phyloP scores from a whole-genome alignment of 2,329 filamentous ascomycete species.

The Daldinia eschscholtzii region DNA sequence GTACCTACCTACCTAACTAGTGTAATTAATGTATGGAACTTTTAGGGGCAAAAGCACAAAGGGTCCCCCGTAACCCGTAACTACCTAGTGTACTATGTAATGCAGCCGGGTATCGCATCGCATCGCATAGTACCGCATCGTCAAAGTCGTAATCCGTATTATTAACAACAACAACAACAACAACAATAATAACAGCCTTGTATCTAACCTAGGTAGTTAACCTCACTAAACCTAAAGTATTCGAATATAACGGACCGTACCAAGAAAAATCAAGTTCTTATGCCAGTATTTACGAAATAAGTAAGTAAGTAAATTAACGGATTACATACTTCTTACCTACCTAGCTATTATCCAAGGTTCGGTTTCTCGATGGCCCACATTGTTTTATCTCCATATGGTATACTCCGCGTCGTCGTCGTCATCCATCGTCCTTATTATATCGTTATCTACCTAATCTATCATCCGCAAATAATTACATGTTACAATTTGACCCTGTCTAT shows the following conservation, averaged over 20 bases:
- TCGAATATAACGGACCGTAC: no score
- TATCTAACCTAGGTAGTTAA: no score
- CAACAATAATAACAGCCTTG: neutral
- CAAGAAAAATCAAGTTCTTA: no score
- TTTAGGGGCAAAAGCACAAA: slow-evolving; percentile 7
- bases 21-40: neutral
- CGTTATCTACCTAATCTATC: neutral
- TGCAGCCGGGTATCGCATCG: neutral
- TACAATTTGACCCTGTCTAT: neutral
- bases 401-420: neutral
- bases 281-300: no score
- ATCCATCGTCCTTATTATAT: neutral
- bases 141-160: no score
- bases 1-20: no score
- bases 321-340: no score
- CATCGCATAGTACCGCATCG: neutral
- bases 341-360: no score
- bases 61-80: neutral
- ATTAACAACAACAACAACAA: no score
- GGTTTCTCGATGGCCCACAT: neutral
- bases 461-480: no score
- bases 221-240: neutral
- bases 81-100: neutral
- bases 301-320: no score
- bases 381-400: neutral